phyloP scores from a whole-genome alignment of 768 basidiomycete genomes.

The Coprinopsis sp. region DNA sequence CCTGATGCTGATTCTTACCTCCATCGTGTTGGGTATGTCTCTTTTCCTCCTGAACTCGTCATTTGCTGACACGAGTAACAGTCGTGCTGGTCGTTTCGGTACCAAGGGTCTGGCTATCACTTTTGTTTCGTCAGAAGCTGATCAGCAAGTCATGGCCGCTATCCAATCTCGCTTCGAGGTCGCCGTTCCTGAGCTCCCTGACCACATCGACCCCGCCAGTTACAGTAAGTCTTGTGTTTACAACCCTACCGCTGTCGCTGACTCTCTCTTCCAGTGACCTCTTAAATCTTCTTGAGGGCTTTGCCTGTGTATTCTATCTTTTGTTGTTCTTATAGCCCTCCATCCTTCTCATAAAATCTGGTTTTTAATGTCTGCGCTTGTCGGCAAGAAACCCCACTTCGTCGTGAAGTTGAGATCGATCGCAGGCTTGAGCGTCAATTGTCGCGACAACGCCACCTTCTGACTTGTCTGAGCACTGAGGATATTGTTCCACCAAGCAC shows the following conservation, averaged over 20 bases:
- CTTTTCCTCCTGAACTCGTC: not conserved
- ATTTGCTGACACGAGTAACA: constrained; percentile 21
- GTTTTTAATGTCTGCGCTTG: not conserved
- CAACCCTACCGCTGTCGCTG: not conserved
- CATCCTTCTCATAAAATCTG: too few relatives aligned
- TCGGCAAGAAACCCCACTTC: not conserved
- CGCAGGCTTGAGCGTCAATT: too few relatives aligned
- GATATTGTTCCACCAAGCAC: too few relatives aligned
- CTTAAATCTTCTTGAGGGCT: constrained; percentile 28
- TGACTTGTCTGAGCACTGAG: too few relatives aligned
- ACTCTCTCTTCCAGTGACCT: constrained; percentile 37
- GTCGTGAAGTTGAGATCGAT: too few relatives aligned
- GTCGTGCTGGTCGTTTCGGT: constrained; percentile 98
- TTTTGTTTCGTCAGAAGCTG: constrained; percentile 88
- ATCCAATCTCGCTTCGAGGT: constrained; percentile 98
- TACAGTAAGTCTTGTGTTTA: constrained; percentile 67
- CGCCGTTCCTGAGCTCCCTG: constrained; percentile 91
- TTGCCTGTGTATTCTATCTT: constrained; percentile 9
- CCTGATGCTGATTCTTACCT: constrained; percentile 97
- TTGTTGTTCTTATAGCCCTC: constrained; percentile 10
- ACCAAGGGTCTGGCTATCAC: constrained; percentile 99
- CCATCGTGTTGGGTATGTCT: constrained; percentile 87
- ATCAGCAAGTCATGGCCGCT: constrained; percentile 89
- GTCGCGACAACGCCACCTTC: too few relatives aligned
- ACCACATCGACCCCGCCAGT: constrained; percentile 88